A percentile compares a stretch with the other conserved stretches of the same genome.
phyloP scores from a whole-genome alignment of 257 asterid genomes.

The Lithospermum erythrorhizon region DNA sequence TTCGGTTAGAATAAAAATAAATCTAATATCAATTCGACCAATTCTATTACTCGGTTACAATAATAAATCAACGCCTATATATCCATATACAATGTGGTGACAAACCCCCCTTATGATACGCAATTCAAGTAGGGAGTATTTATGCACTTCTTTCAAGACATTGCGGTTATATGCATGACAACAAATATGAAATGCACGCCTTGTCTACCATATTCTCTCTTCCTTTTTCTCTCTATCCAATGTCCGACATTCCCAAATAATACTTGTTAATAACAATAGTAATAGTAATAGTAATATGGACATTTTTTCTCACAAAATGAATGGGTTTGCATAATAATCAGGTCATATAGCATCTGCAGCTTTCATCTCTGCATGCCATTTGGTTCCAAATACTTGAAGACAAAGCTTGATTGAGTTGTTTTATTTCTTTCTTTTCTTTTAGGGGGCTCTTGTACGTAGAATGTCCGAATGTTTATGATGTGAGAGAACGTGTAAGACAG shows the following conservation, averaged over 20 bases:
- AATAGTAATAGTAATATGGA: too few species aligned
- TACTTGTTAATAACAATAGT: neutral
- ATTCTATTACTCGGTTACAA: too few species aligned
- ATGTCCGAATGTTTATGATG: conserved; percentile 31
- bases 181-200: conserved; percentile 8
- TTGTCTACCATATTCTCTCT: conserved; percentile 5
- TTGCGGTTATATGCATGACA: neutral
- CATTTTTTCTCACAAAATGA: neutral
- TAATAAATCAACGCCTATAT: too few species aligned
- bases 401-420: conserved; percentile 18
- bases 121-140: neutral
- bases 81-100: neutral
- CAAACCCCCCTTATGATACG: conserved; percentile 2
- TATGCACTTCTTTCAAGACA: neutral
- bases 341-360: conserved; percentile 17
- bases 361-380: conserved; percentile 31
- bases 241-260: neutral
- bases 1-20: too few species aligned
- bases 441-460: conserved; percentile 13
- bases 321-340: neutral
- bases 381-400: conserved; percentile 24
- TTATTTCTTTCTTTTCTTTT: neutral
- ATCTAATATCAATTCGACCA: too few species aligned
- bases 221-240: conserved; percentile 8
- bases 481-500: conserved; percentile 38